A percentile compares a stretch with the other conserved stretches of the same genome.
phyloP scores from a whole-genome alignment of 805 yeast genomes.

The Saccharomycopsis oosterbeekiorum region DNA sequence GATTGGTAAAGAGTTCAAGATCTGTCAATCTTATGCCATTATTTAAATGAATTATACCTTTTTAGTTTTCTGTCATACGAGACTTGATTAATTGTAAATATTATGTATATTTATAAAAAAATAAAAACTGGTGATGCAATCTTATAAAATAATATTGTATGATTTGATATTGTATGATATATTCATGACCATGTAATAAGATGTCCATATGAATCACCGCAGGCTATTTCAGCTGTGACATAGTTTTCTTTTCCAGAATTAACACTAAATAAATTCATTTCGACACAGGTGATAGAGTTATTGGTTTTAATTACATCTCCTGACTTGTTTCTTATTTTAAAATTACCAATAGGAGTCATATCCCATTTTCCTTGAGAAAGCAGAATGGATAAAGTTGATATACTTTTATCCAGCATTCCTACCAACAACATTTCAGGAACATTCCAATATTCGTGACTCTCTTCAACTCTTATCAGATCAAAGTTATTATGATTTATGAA shows the following conservation, averaged over 20 bases:
- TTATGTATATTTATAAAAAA: too few relatives aligned
- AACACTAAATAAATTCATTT: slow-evolving; percentile 26
- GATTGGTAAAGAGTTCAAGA: too few relatives aligned
- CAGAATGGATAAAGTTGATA: neutral
- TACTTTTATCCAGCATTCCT: slow-evolving; percentile 29
- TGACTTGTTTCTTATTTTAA: slow-evolving; percentile 21
- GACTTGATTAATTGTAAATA: too few relatives aligned
- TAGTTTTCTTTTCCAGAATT: slow-evolving; percentile 28
- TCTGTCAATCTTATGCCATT: too few relatives aligned
- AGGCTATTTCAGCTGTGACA: slow-evolving; percentile 35
- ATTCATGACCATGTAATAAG: slow-evolving; percentile 37
- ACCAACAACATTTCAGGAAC: slow-evolving; percentile 28
- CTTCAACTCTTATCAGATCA: slow-evolving; percentile 22
- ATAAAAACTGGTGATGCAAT: too few relatives aligned
- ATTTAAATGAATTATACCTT: too few relatives aligned
- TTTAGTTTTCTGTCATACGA: too few relatives aligned
- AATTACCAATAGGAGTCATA: slow-evolving; percentile 21
- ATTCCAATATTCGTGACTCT: slow-evolving; percentile 31
- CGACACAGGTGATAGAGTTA: slow-evolving; percentile 26
- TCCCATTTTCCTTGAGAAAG: slow-evolving; percentile 15
- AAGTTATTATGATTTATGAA: slow-evolving; percentile 18
- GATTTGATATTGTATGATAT: neutral
- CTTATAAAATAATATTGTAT: too few relatives aligned
- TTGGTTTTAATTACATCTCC: slow-evolving; percentile 14
- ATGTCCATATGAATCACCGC: slow-evolving; percentile 47